Evolutionary conservation across 179 eudicot species (phyloP).

Genomic region (Beta lomatogona): DNA sequence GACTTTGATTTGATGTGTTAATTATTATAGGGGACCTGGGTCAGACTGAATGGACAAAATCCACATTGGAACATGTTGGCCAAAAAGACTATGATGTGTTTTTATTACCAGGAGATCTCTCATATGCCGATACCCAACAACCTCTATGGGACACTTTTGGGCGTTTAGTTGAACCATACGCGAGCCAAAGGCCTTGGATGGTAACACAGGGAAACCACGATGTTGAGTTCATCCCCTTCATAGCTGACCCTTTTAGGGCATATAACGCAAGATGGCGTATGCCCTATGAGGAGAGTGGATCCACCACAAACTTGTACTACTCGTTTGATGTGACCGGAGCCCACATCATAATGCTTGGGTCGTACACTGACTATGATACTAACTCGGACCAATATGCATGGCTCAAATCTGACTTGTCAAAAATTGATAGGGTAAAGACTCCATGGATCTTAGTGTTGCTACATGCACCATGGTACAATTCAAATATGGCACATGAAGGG

Average conservation of each 20-base stretch:
- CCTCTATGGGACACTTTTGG: conserved; percentile 42
- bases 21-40: conserved; percentile 35
- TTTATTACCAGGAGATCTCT: conserved; percentile 38
- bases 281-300: conserved; percentile 45
- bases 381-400: conserved; percentile 42
- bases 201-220: conserved; percentile 54
- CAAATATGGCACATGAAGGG: conserved; percentile 47
- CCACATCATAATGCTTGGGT: conserved; percentile 48
- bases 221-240: conserved; percentile 34
- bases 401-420: conserved; percentile 38
- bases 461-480: conserved; percentile 54
- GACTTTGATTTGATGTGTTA: neutral
- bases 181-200: conserved; percentile 51
- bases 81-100: conserved; percentile 31
- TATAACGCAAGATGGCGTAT: conserved; percentile 46
- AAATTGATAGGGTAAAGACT: conserved; percentile 37
- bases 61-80: conserved; percentile 32
- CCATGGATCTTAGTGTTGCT: conserved; percentile 45
- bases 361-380: conserved; percentile 35
- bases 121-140: conserved; percentile 38
- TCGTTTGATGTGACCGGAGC: conserved; percentile 46
- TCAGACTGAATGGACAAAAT: conserved; percentile 41
- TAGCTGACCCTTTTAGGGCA: conserved; percentile 34
- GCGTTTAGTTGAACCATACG: conserved; percentile 43
- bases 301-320: conserved; percentile 41